Conservation (phyloP, 1,284 basidiomycete genomes). For the Ustilago lituana region DNA sequence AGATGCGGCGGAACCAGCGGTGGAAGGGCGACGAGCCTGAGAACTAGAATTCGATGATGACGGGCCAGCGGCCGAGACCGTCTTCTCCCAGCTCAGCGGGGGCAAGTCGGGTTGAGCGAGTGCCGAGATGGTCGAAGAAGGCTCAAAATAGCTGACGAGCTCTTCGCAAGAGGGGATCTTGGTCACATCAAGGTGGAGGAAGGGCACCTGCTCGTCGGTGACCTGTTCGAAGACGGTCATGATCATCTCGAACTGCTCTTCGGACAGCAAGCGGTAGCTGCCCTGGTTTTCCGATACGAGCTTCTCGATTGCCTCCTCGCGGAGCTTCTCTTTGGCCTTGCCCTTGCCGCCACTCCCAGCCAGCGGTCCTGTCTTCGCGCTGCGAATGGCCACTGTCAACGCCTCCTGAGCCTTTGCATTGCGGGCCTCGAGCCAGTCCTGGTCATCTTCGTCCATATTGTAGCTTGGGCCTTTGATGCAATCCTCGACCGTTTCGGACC, state of each 20-base stretch:
- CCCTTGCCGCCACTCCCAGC: conserved; percentile 43
- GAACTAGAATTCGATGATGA: conserved; percentile 12
- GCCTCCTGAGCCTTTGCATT: conserved; percentile 88
- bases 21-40: conserved; percentile 18
- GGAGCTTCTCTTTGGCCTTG: conserved; percentile 68
- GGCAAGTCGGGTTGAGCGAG: conserved; percentile 62
- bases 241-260: conserved; percentile 92
- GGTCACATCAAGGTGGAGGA: conserved; percentile 76
- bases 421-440: conserved; percentile 90
- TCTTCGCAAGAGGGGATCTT: conserved; percentile 58
- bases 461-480: conserved; percentile 77
- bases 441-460: conserved; percentile 95
- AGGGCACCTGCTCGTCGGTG: conserved; percentile 87
- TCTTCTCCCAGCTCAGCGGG: conserved; percentile 46
- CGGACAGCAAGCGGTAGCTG: conserved; percentile 71
- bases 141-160: conserved; percentile 58
- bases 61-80: conserved; percentile 12
- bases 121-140: conserved; percentile 41
- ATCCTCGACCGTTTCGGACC: conserved; percentile 89
- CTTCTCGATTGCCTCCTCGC: conserved; percentile 70
- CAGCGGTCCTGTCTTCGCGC: conserved; percentile 71
- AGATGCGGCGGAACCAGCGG: conserved; percentile 7
- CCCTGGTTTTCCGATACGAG: conserved; percentile 70
- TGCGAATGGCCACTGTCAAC: conserved; percentile 79
- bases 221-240: conserved; percentile 94